A percentile compares a stretch with the other conserved stretches of the same genome.
Evolutionary conservation across 306 rosid genomes (phyloP).

Genomic region (Cicer cuneatum): DNA sequence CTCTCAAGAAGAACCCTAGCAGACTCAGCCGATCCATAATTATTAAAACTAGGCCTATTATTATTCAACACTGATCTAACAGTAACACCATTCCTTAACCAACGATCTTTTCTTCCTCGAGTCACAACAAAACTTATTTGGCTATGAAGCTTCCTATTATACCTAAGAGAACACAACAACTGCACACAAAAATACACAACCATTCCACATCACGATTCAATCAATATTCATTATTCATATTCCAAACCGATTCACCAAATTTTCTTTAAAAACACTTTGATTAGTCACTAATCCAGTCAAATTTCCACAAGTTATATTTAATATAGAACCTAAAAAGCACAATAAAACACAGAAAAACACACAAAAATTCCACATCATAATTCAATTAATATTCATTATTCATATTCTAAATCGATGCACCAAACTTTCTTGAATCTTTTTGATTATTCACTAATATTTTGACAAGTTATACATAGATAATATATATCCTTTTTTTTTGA

Average conservation of each 20-base stretch:
- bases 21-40: conserved; percentile 69
- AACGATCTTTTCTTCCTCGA: conserved; percentile 40
- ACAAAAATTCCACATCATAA: conserved; percentile 15
- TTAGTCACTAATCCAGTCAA: neutral
- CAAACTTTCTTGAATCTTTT: neutral
- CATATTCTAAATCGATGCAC: neutral
- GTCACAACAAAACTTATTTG: conserved; percentile 42
- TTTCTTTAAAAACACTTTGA: neutral
- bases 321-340: too few relatives aligned
- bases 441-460: neutral
- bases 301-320: neutral
- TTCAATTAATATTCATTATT: neutral
- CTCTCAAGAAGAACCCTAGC: conserved; percentile 85
- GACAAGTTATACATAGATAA: neutral
- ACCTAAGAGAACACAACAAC: conserved; percentile 57
- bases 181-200: conserved; percentile 47
- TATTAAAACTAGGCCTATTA: conserved; percentile 51
- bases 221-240: conserved; percentile 3
- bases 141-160: conserved; percentile 44
- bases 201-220: conserved; percentile 26
- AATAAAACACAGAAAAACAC: neutral
- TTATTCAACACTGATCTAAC: conserved; percentile 57
- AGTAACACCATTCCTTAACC: conserved; percentile 43
- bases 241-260: conserved; percentile 9
- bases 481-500: too few relatives aligned